A percentile compares a stretch with the other conserved stretches of the same genome.
phyloP scores from a whole-genome alignment of 495 filamentous ascomycete genomes.

The Choiromyces venosus region DNA sequence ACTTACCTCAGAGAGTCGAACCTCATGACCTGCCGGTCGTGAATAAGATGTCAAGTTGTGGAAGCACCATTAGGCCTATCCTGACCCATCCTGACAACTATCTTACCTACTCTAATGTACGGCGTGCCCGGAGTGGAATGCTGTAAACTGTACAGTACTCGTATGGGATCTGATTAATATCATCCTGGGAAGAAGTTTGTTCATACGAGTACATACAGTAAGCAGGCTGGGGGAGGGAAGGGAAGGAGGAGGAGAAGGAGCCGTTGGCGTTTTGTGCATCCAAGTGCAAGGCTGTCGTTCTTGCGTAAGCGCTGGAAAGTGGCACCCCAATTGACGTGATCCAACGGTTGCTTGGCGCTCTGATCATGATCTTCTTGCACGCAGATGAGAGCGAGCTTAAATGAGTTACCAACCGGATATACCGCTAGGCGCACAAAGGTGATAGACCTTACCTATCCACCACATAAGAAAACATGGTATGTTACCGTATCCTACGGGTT shows the following conservation, averaged over 20 bases:
- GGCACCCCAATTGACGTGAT: background rate
- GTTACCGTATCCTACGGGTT: background rate
- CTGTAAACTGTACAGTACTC: background rate
- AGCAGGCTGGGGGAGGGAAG: background rate
- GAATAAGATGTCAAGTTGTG: background rate
- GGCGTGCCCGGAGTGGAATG: background rate
- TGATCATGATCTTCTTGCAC: background rate
- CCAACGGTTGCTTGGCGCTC: background rate
- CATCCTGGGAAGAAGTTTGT: background rate
- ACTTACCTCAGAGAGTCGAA: background rate
- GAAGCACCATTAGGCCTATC: background rate
- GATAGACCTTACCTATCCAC: background rate
- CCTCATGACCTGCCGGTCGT: background rate
- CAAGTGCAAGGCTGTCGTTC: background rate
- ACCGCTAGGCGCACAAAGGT: background rate
- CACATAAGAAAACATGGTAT: background rate
- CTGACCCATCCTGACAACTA: background rate
- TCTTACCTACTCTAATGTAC: background rate
- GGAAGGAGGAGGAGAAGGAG: background rate
- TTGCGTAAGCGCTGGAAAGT: background rate
- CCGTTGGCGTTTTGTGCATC: constrained; percentile 2
- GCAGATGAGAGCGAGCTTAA: background rate
- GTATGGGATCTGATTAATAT: background rate
- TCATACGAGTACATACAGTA: background rate
- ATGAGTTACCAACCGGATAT: background rate